A percentile compares a stretch with the other conserved stretches of the same genome.
Conservation (phyloP, 2,329 filamentous ascomycete genomes). For the Aurifilum marmelostoma region DNA sequence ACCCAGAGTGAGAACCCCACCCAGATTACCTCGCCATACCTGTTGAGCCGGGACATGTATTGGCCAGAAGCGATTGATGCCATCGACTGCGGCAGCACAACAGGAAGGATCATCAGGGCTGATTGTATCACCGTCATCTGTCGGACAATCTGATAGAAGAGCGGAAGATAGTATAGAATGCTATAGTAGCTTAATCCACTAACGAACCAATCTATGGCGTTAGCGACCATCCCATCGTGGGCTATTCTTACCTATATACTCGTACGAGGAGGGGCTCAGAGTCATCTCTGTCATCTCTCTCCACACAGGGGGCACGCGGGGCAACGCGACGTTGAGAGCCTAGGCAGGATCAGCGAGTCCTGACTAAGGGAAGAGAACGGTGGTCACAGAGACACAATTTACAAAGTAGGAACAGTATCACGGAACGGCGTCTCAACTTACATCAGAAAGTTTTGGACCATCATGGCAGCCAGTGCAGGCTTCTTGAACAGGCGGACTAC, state of each 20-base stretch:
- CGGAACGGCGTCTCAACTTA: background rate
- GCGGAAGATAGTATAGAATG: slow-evolving; percentile 62
- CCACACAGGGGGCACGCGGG: background rate
- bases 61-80: slow-evolving; percentile 55
- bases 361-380: background rate
- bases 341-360: background rate
- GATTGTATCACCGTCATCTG: slow-evolving; percentile 41
- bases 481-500: slow-evolving; percentile 58
- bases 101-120: slow-evolving; percentile 51
- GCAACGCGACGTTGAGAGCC: background rate
- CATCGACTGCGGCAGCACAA: slow-evolving; percentile 48
- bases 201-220: background rate
- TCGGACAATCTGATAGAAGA: slow-evolving; percentile 59
- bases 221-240: background rate
- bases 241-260: background rate
- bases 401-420: too few relatives aligned
- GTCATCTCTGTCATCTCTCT: background rate
- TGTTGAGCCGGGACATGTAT: slow-evolving; percentile 59
- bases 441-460: slow-evolving; percentile 62
- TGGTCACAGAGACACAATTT: background rate
- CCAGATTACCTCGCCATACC: slow-evolving; percentile 64
- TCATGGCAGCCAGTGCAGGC: slow-evolving; percentile 55
- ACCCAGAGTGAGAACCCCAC: slow-evolving; percentile 42
- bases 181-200: slow-evolving; percentile 59
- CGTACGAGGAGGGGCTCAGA: background rate